Evolutionary conservation across 208 protist species (phyloP).

Genomic region (Blastocrithidia nonstop): DNA sequence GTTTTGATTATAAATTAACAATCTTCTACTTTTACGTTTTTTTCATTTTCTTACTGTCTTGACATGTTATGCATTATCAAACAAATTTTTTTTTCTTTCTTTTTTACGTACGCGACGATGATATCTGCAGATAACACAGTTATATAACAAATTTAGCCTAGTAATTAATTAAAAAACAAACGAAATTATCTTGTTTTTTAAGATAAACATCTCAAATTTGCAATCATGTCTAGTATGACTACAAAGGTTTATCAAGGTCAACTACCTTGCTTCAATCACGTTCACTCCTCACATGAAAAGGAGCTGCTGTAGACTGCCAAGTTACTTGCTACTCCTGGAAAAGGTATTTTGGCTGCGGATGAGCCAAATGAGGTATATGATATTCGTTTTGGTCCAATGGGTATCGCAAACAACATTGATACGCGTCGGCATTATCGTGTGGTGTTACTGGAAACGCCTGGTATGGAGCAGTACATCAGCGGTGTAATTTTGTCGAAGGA

Average conservation of each 20-base stretch:
- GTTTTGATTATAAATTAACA: too few species aligned
- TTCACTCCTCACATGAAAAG: slow-evolving; percentile 58
- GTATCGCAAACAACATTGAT: slow-evolving; percentile 88
- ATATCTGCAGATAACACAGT: too few species aligned
- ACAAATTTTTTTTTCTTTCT: too few species aligned
- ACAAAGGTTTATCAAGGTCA: slow-evolving; percentile 67
- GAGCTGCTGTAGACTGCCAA: slow-evolving; percentile 52
- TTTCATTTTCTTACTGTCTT: too few species aligned
- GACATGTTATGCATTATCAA: too few species aligned
- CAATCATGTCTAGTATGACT: too few species aligned
- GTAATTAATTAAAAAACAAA: too few species aligned
- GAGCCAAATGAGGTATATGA: slow-evolving; percentile 90
- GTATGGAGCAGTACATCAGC: slow-evolving; percentile 85
- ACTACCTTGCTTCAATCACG: slow-evolving; percentile 58
- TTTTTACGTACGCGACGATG: too few species aligned
- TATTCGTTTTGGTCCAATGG: slow-evolving; percentile 90
- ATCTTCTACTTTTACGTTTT: too few species aligned
- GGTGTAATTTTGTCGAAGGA: slow-evolving; percentile 96
- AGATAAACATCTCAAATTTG: too few species aligned
- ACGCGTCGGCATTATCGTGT: slow-evolving; percentile 91
- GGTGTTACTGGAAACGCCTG: slow-evolving; percentile 64
- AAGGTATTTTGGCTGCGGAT: slow-evolving; percentile 94
- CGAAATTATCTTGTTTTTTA: too few species aligned
- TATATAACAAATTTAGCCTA: too few species aligned
- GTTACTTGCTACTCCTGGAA: slow-evolving; percentile 75